These are phyloP conservation scores for Nannochloropsis granulata DNA, from an alignment of 108 stramenopile species.

Conservation along the genomic window DNA sequence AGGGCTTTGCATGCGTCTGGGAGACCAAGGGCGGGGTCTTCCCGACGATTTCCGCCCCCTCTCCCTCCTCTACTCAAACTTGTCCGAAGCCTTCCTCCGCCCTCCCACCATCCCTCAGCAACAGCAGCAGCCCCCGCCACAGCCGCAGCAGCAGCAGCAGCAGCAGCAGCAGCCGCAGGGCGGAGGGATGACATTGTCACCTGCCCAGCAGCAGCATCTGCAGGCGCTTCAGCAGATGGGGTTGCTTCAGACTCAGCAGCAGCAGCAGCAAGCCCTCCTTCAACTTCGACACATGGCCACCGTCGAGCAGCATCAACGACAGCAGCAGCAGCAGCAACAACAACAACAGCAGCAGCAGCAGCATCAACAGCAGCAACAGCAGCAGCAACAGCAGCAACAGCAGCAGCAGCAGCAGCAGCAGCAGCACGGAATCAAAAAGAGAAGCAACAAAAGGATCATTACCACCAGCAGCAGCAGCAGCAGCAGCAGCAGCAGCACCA, in stretches of 20 bases:
- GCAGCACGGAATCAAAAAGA: neutral
- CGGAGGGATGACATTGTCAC: too few relatives aligned
- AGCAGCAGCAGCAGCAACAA: neutral
- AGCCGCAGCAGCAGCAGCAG: constrained; percentile 27
- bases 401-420: neutral
- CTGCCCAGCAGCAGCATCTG: constrained; percentile 21
- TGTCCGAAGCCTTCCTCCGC: neutral
- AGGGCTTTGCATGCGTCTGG: constrained; percentile 66
- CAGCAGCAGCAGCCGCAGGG: too few relatives aligned
- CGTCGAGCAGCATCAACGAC: constrained; percentile 17
- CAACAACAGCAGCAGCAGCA: neutral
- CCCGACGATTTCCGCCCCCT: constrained; percentile 62
- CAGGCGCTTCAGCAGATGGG: constrained; percentile 20
- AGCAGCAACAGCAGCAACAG: neutral
- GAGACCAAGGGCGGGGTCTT: constrained; percentile 23
- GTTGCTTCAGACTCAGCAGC: neutral
- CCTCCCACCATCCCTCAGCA: neutral
- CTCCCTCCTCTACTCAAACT: constrained; percentile 33
- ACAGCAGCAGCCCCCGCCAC: constrained; percentile 3
- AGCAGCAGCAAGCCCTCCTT: neutral
- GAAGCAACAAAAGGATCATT: too few relatives aligned
- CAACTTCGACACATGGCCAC: neutral
- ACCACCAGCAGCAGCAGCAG: too few relatives aligned
- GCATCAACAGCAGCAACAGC: neutral
- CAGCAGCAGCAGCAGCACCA: too few relatives aligned